Base-by-base conservation (phyloP, 2,329 filamentous ascomycete species). In the Fusarium palustre region DNA sequence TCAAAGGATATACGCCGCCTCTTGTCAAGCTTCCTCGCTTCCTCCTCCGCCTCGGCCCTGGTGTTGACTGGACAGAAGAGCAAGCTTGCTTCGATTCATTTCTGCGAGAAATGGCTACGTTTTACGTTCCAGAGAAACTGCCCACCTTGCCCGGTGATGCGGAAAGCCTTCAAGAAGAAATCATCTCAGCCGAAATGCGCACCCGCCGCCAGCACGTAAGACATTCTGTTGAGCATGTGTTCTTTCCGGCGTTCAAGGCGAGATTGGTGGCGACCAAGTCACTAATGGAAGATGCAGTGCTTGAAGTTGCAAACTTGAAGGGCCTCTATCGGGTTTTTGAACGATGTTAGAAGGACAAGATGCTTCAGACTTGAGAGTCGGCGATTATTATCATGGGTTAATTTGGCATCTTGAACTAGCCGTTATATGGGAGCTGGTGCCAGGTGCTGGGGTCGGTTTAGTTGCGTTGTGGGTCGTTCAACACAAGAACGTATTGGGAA, bases 241-340 rank as follows among this genome's bases (percentile, higher is more conserved):
- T 99, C 58, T 98, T 99, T 72, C 96, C 96, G 1, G 93, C 94
- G 1, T 92, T 97, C 76, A 93, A 93, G 77, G 85, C 91, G 7
- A 86, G 94, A 59, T 80, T 99, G 47, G 88, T 98, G 58, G 94
- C 93, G 22, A 97, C 96, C 11, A 91, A 87, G 69, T 85, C 86
- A 7, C 81, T 98, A 74, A 87, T 97, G 80, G 88, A 90, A 52
- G 91, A 89, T 1, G 87, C 84, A 11, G 88, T 97, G 13, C 82
- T 97, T 47, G 95, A 99, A 79, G 89, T 97, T 49, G 95, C 96
- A 3, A 93, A 97, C 81, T 79, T 98, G 62, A 98, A 97, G 79
- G 94, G 94, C 0, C 77, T 99, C 60, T 99, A 99, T 79, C 85
- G 92, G 46, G 94, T 98, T 4, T 99, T 99, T 84, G 96, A 99